These are phyloP conservation scores for Heritiera fomes DNA, from an alignment of 345 rosid species.

Conservation along the genomic window DNA sequence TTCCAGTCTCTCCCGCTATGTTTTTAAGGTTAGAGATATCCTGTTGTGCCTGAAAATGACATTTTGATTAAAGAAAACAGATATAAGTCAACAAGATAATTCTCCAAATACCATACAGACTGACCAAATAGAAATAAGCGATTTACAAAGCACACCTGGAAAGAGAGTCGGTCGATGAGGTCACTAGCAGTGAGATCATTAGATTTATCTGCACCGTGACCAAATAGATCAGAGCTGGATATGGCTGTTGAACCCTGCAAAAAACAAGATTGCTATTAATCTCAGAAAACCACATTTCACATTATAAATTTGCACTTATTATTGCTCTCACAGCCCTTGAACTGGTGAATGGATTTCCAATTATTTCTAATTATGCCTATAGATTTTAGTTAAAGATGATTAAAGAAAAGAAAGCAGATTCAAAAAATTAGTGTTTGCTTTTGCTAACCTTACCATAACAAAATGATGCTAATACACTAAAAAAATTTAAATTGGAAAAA, in stretches of 20 bases:
- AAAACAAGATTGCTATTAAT: background rate
- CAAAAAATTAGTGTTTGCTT: background rate
- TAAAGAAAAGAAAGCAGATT: background rate
- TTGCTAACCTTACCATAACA: background rate
- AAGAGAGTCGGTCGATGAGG: constrained; percentile 75
- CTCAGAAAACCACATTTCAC: background rate
- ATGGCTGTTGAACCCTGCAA: constrained; percentile 84
- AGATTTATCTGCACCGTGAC: constrained; percentile 48
- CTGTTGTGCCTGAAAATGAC: constrained; percentile 69
- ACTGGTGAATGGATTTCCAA: background rate
- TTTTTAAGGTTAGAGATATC: constrained; percentile 81
- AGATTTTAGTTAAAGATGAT: background rate
- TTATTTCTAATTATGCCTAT: background rate
- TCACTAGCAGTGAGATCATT: constrained; percentile 80
- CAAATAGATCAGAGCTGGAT: constrained; percentile 95
- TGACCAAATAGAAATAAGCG: background rate
- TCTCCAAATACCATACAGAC: background rate
- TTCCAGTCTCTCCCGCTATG: constrained; percentile 93
- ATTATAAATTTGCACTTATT: background rate
- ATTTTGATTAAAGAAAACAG: no score
- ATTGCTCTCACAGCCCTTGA: background rate
- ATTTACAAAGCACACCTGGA: constrained; percentile 58
- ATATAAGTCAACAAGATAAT: background rate
- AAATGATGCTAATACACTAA: background rate
- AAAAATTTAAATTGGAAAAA: background rate